These are phyloP conservation scores for Rhodotorula glutinis DNA, from an alignment of 1,284 basidiomycete genomes.

Conservation along the genomic window DNA sequence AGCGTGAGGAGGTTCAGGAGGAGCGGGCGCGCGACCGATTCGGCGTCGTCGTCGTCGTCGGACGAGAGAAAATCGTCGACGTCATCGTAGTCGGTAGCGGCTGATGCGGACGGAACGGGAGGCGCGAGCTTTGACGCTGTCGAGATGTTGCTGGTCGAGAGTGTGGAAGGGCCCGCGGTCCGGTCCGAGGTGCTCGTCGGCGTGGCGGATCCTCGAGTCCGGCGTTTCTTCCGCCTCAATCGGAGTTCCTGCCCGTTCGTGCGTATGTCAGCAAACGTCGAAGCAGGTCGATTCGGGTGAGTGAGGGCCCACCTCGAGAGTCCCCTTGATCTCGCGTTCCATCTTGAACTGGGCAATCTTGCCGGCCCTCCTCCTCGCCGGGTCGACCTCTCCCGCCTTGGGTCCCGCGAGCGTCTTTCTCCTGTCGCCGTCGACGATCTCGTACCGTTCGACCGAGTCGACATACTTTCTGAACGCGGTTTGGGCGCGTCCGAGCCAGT, in stretches of 20 bases:
- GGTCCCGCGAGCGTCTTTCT: slow-evolving; percentile 22
- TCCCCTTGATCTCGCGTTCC: slow-evolving; percentile 70
- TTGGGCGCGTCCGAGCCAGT: slow-evolving; percentile 55
- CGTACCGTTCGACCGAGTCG: slow-evolving; percentile 62
- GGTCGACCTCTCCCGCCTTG: slow-evolving; percentile 52
- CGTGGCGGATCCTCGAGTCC: slow-evolving; percentile 54
- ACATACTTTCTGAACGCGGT: slow-evolving; percentile 60
- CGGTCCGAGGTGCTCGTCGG: slow-evolving; percentile 9
- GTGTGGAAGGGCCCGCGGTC: slow-evolving; percentile 34
- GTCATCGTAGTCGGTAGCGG: slow-evolving; percentile 1
- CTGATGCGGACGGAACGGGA: not conserved
- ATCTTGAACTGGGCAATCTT: slow-evolving; percentile 84
- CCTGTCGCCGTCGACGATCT: slow-evolving; percentile 64
- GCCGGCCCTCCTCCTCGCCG: slow-evolving; percentile 66
- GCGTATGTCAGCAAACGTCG: not conserved
- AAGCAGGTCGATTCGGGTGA: no score
- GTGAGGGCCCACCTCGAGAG: slow-evolving; percentile 60
- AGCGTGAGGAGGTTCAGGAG: slow-evolving; percentile 69
- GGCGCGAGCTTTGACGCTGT: not conserved
- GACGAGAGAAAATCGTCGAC: slow-evolving; percentile 46
- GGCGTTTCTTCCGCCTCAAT: slow-evolving; percentile 18
- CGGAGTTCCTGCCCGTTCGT: slow-evolving; percentile 34
- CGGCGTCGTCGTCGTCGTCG: slow-evolving; percentile 56
- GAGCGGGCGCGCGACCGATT: slow-evolving; percentile 63
- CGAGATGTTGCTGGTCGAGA: slow-evolving; percentile 5